Conservation (phyloP, 441 rosid genomes). For the Manihot esculenta region DNA sequence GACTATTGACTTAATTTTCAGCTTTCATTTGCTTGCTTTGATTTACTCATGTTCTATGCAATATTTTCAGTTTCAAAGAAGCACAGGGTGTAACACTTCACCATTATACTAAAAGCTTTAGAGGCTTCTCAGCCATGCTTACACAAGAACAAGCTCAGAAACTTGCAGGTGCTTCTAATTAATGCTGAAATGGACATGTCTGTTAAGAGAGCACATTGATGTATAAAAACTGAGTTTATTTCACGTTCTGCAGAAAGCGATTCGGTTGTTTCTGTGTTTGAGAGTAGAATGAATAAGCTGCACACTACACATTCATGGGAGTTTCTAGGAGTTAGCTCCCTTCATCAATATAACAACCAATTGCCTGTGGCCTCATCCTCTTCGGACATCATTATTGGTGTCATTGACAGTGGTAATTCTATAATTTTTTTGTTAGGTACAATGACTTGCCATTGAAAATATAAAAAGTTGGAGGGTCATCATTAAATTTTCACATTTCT, state of each 20-base stretch:
- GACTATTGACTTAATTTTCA: neutral
- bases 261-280: slow-evolving; percentile 40
- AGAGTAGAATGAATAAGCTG: slow-evolving; percentile 37
- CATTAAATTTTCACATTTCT: too few species aligned
- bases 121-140: slow-evolving; percentile 54
- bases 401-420: slow-evolving; percentile 43
- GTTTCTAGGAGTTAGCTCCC: slow-evolving; percentile 40
- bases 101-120: slow-evolving; percentile 50
- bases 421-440: neutral
- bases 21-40: neutral
- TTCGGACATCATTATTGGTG: slow-evolving; percentile 43
- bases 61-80: slow-evolving; percentile 34
- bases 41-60: neutral
- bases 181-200: neutral
- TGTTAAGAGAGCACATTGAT: neutral
- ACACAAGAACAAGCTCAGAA: slow-evolving; percentile 41
- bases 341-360: slow-evolving; percentile 21
- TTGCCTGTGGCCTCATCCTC: slow-evolving; percentile 20
- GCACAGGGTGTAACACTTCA: slow-evolving; percentile 36
- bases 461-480: too few species aligned
- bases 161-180: slow-evolving; percentile 27
- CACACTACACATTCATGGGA: slow-evolving; percentile 67
- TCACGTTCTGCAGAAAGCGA: slow-evolving; percentile 32
- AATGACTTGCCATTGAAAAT: too few species aligned
- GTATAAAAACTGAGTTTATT: neutral